Evolutionary conservation across 805 yeast genomes (phyloP), one percentile per base, ranked within the genome.

Genomic region (Vanderwaltozyma polyspora): DNA sequence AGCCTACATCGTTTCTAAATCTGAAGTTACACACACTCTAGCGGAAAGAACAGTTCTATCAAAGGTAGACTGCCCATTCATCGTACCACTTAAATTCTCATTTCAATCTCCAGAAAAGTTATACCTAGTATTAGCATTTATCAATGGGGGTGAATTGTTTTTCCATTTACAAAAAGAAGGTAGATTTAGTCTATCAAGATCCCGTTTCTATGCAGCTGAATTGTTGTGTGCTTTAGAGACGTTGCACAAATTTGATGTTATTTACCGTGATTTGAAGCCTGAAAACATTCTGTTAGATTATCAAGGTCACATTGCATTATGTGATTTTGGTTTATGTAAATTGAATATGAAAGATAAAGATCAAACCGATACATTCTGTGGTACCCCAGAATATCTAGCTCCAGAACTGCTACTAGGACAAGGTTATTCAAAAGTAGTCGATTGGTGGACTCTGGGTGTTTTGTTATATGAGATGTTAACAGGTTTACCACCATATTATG

Each of bases 371-470:
- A 91, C 98, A 0, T 91, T 91, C 57, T 91, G 98, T 61, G 98
- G 98, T 27, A 91, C 98, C 0, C 97, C 97, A 1, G 97, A 91
- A 60, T 91, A 91, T 59, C 67, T 91, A 45, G 95, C 97, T 1
- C 98, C 98, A 1, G 98, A 91, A 60, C 66, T 91, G 46, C 64
- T 91, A 32, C 65, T 86, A 48, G 91, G 93, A 32, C 86, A 83
- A 55, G 97, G 97, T 2, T 91, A 91, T 59, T 86, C 97, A 2
- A 77, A 94, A 57, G 80, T 81, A 8, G 97, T 91, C 16, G 98
- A 91, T 60, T 91, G 95, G 89, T 91, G 98, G 98, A 91, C 98
- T 1, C 66, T 91, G 47, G 98, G 98, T 28, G 87, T 89, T 13
- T 66, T 91, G 35, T 65, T 91, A 29, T 91, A 85, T 56, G 98